A percentile compares a stretch with the other conserved stretches of the same genome.
Evolutionary conservation across 306 rosid species (phyloP).

Genomic region (Cucurbita ficifolia): DNA sequence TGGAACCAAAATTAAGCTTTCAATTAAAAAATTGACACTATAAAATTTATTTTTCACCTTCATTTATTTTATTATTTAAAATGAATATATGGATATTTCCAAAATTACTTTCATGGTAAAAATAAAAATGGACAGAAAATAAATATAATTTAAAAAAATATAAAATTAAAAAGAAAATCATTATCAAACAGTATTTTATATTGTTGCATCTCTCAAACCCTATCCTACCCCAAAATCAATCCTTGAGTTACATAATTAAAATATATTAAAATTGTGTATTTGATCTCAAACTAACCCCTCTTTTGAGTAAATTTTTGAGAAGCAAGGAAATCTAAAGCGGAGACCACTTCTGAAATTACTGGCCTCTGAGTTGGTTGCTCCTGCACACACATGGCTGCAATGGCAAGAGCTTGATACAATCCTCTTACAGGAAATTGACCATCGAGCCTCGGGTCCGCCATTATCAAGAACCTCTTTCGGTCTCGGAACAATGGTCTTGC

Average conservation of each 20-base stretch:
- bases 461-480: not conserved
- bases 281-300: not conserved
- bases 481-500: slow-evolving; percentile 7
- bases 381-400: slow-evolving; percentile 9
- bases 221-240: not conserved
- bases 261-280: not conserved
- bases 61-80: no score
- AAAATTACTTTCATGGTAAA: no score
- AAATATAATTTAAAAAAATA: no score
- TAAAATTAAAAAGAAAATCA: no score
- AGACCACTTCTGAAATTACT: not conserved
- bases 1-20: no score
- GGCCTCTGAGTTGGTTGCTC: slow-evolving; percentile 8
- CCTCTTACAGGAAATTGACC: slow-evolving; percentile 1
- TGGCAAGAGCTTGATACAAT: slow-evolving; percentile 11
- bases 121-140: no score
- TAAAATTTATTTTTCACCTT: no score
- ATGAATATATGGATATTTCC: no score
- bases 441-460: slow-evolving; percentile 7
- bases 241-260: not conserved
- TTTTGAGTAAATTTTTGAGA: not conserved
- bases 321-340: slow-evolving; percentile 3
- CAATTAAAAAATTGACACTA: no score
- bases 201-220: no score
- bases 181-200: no score